A percentile compares a stretch with the other conserved stretches of the same genome.
Conservation (phyloP, 2,329 filamentous ascomycete genomes). For the Epichloe sp. region DNA sequence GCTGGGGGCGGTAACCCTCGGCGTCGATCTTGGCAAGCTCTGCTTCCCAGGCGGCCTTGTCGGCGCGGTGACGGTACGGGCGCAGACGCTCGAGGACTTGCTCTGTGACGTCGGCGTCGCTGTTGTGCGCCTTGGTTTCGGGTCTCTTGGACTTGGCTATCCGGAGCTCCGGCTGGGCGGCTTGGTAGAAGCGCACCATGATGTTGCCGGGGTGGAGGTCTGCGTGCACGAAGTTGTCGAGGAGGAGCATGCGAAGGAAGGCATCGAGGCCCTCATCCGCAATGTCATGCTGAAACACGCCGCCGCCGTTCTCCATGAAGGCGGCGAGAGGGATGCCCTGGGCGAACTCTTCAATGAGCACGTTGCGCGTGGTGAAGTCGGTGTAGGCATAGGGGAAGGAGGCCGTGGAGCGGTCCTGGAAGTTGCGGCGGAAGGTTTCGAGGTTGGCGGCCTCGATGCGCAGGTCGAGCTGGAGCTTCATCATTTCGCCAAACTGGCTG, state of each 20-base stretch:
- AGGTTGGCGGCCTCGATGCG: constrained; percentile 91
- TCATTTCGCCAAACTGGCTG: constrained; percentile 91
- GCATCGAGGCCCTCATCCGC: constrained; percentile 90
- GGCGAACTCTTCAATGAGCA: constrained; percentile 90
- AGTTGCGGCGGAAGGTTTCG: constrained; percentile 76
- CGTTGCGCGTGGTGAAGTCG: constrained; percentile 82
- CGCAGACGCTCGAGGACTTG: constrained; percentile 69
- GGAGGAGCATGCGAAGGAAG: constrained; percentile 88
- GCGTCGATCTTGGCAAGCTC: constrained; percentile 65
- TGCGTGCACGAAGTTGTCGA: constrained; percentile 96
- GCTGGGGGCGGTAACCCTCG: constrained; percentile 83
- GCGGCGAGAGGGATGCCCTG: constrained; percentile 84
- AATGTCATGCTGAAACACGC: constrained; percentile 86
- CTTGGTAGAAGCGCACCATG: constrained; percentile 96
- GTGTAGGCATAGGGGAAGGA: constrained; percentile 89
- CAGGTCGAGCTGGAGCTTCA: constrained; percentile 91
- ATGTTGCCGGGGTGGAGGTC: constrained; percentile 97
- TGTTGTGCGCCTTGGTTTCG: constrained; percentile 23
- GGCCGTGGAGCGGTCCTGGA: constrained; percentile 78
- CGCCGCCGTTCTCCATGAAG: constrained; percentile 84
- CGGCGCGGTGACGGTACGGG: constrained; percentile 50
- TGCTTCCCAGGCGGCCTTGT: constrained; percentile 56
- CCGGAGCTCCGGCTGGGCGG: constrained; percentile 53
- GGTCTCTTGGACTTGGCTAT: constrained; percentile 13
- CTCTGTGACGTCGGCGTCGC: constrained; percentile 68